These are phyloP conservation scores for Didymella lethalis DNA, from an alignment of 2,329 filamentous ascomycete genomes.

Conservation along the genomic window DNA sequence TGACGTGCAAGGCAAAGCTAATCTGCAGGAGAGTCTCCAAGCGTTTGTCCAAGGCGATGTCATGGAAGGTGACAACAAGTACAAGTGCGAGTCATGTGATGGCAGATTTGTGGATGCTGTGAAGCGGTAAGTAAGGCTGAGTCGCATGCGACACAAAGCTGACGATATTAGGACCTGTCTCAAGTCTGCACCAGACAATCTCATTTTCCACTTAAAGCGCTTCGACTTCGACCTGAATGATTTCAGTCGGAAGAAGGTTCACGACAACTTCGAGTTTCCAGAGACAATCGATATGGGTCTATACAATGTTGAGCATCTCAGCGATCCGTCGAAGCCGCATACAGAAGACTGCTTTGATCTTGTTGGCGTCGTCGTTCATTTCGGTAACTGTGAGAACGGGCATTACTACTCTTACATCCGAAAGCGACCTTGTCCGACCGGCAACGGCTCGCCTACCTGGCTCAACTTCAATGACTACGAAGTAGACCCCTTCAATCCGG, in stretches of 20 bases:
- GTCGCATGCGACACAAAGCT: slow-evolving; percentile 14
- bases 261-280: slow-evolving; percentile 92
- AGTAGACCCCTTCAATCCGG: slow-evolving; percentile 77
- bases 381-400: slow-evolving; percentile 89
- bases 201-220: slow-evolving; percentile 93
- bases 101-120: slow-evolving; percentile 86
- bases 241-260: slow-evolving; percentile 88
- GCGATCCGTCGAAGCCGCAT: slow-evolving; percentile 63
- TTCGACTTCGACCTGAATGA: slow-evolving; percentile 83
- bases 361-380: slow-evolving; percentile 93
- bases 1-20: slow-evolving; percentile 91
- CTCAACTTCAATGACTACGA: slow-evolving; percentile 94
- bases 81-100: slow-evolving; percentile 92
- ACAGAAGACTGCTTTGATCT: slow-evolving; percentile 85
- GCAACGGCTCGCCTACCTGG: slow-evolving; percentile 66
- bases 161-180: slow-evolving; percentile 72
- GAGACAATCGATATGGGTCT: slow-evolving; percentile 82
- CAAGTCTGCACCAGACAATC: slow-evolving; percentile 89
- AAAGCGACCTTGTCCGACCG: slow-evolving; percentile 69
- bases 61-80: slow-evolving; percentile 98
- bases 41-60: slow-evolving; percentile 97
- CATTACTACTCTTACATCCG: slow-evolving; percentile 98
- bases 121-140: slow-evolving; percentile 67
- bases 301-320: slow-evolving; percentile 87
- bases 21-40: slow-evolving; percentile 83